phyloP scores from a whole-genome alignment of 306 rosid genomes.

The Quercus berberidifolia region DNA sequence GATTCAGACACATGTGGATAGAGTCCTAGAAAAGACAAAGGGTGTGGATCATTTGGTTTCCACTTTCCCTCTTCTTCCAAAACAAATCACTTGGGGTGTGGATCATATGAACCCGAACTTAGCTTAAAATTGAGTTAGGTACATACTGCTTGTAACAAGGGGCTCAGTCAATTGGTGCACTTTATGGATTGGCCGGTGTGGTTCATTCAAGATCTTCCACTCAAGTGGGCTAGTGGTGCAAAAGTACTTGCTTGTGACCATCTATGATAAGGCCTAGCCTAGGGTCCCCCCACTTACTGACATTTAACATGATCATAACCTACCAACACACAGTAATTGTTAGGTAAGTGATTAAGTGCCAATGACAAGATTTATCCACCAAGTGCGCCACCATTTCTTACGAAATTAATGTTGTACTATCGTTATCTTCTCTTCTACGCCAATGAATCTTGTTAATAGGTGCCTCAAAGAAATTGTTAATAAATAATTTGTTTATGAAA shows the following conservation, averaged over 20 bases:
- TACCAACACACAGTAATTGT: not conserved
- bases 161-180: not conserved
- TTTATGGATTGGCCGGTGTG: constrained; percentile 27
- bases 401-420: not conserved
- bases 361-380: not conserved
- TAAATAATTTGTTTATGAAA: no score
- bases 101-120: not conserved
- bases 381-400: not conserved
- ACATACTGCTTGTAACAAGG: not conserved
- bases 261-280: not conserved
- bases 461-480: no score
- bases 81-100: not conserved
- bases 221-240: constrained; percentile 11
- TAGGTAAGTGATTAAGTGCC: not conserved
- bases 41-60: not conserved
- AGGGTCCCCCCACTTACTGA: constrained; percentile 5
- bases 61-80: not conserved
- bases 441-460: accelerated
- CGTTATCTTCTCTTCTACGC: not conserved
- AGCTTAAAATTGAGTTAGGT: not conserved
- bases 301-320: not conserved
- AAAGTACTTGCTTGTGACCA: constrained; percentile 1
- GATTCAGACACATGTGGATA: not conserved
- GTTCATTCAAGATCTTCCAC: not conserved
- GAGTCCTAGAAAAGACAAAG: not conserved